Percentiles rank a stretch among this genome's conserved stretches.
phyloP scores from a whole-genome alignment of 129 eudicot genomes.

The Lactuca saligna region DNA sequence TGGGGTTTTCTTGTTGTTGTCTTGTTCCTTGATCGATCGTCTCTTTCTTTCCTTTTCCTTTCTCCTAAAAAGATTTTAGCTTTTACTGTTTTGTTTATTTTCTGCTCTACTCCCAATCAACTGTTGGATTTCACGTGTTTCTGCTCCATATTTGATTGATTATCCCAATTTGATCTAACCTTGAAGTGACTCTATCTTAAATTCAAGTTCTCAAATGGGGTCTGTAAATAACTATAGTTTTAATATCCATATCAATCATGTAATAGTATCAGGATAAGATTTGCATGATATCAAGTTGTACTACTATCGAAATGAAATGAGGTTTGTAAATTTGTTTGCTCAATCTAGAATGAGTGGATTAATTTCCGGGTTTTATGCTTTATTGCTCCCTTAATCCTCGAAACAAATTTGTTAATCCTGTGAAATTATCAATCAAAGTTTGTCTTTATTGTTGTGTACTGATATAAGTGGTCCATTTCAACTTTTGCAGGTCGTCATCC shows the following conservation, averaged over 20 bases:
- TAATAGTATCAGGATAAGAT: constrained; percentile 5
- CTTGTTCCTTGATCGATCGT: constrained; percentile 6
- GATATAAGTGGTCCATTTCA: constrained; percentile 25
- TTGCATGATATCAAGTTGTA: not conserved
- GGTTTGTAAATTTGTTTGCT: constrained; percentile 2
- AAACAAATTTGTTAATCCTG: constrained; percentile 34
- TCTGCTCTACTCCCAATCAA: constrained; percentile 9
- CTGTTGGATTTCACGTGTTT: constrained; percentile 20
- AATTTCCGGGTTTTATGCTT: constrained; percentile 14
- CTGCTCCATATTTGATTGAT: constrained; percentile 11
- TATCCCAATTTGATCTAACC: constrained; percentile 9
- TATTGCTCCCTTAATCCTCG: constrained; percentile 16
- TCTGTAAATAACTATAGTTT: constrained; percentile 26
- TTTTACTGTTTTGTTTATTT: constrained; percentile 28
- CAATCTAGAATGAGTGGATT: constrained; percentile 3
- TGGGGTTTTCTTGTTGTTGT: constrained; percentile 7
- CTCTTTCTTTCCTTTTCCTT: constrained; percentile 5
- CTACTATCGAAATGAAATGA: not conserved
- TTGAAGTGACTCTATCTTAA: constrained; percentile 1
- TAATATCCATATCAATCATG: not conserved
- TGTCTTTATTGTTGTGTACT: constrained; percentile 43
- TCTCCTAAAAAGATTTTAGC: constrained; percentile 19
- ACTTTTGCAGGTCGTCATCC: constrained; percentile 40
- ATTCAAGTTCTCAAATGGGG: constrained; percentile 17
- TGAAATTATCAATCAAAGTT: constrained; percentile 21